Percentiles rank a stretch among this genome's conserved stretches.
These are phyloP conservation scores for Lolium multiflorum DNA, from an alignment of 176 grass and related monocot genomes.

Conservation along the genomic window DNA sequence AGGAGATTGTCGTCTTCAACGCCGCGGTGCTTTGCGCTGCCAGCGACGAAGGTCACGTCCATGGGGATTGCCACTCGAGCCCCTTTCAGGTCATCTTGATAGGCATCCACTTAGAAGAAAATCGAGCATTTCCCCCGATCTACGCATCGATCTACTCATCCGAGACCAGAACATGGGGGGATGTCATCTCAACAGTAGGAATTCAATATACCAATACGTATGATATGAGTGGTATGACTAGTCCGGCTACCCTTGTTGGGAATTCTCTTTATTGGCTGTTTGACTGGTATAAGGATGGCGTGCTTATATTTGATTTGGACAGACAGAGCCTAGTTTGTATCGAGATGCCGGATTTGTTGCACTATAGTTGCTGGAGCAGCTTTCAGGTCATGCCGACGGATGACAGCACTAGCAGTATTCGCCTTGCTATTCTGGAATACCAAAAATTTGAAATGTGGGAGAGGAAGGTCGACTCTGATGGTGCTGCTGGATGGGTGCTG, in stretches of 20 bases:
- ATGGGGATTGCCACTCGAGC: constrained; percentile 6
- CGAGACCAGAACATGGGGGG: neutral
- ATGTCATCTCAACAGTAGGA: neutral
- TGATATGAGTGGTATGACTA: neutral
- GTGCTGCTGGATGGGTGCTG: neutral
- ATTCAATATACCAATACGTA: neutral
- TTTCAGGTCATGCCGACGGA: constrained; percentile 6
- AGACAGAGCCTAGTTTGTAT: neutral
- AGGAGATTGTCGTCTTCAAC: neutral
- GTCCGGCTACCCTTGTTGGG: neutral
- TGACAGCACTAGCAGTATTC: neutral
- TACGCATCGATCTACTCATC: constrained; percentile 2
- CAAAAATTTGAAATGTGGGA: constrained; percentile 23
- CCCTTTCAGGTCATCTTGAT: constrained; percentile 25
- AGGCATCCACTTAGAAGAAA: neutral
- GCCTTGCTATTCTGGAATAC: neutral
- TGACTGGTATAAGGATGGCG: neutral
- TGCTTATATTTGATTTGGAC: constrained; percentile 10
- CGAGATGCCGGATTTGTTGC: constrained; percentile 14
- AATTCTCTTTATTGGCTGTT: neutral
- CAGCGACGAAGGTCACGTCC: neutral
- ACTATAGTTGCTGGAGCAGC: neutral
- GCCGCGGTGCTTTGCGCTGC: neutral
- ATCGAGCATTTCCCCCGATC: neutral
- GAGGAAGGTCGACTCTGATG: constrained; percentile 6